Base-by-base conservation (phyloP, 2,329 filamentous ascomycete species). In the Boeremia lycopersici region DNA sequence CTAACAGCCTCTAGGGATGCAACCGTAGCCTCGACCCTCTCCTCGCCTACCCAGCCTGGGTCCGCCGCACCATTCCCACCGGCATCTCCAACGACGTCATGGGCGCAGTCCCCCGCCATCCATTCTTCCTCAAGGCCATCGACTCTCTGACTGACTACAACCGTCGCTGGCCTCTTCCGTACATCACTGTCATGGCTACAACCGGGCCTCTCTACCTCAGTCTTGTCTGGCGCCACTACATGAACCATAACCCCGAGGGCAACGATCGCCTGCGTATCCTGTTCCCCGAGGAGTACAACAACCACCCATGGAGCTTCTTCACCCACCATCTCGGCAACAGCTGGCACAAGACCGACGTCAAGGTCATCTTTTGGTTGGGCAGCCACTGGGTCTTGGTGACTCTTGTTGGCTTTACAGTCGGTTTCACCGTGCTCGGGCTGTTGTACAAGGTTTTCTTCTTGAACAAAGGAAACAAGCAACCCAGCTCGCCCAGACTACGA, bases 1-100 rank as follows among this genome's bases (percentile, higher is more conserved):
- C 46, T 56, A 31, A 60, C 41, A 42, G 19, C 11, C 43, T 9
- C 25, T 12, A 87, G 84, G 88, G 88, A 63, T 91, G 88, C 78
- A 83, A 86, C 63, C 83, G 86, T 54, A 82, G 83, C 44, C 81
- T 90, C 42, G 88, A 90, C 65, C 86, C 87, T 48, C 81, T 89
- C 12, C 84, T 89, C 52, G 79, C 81, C 45, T 90, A 89, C 74
- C 85, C 85, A 15, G 86, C 88, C 36, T 90, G 86, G 83, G 80
- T 89, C 12, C 85, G 88, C 61, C 84, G 86, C 60, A 93, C 90
- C 0, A 78, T 83, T 2, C 90, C 90, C 2, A 93, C 89, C 1
- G 89, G 89, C 59, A 90, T 93, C 63, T 89, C 87, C 62, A 93
- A 93, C 77, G 89, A 93, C 67, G 87, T 87, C 35, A 91, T 93